Conservation (phyloP, 1,284 basidiomycete species). For the Baeospora myosura region DNA sequence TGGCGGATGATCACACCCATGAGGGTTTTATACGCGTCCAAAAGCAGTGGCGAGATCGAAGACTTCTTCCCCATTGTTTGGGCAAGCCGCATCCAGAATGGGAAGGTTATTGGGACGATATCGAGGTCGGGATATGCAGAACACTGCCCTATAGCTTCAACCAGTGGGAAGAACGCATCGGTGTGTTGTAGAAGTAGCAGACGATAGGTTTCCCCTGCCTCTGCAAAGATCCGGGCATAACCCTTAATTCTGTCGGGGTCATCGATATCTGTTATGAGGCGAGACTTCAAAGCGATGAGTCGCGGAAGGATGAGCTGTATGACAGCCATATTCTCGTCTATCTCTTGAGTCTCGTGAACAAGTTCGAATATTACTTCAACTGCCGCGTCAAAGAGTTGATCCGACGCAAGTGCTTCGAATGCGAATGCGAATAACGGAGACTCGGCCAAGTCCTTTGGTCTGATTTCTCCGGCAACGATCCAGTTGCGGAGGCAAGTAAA, state of each 20-base stretch:
- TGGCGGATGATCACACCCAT: constrained; percentile 87
- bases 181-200: constrained; percentile 85
- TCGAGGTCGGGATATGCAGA: constrained; percentile 92
- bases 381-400: constrained; percentile 86
- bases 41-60: constrained; percentile 61
- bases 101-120: constrained; percentile 96
- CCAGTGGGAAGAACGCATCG: constrained; percentile 87
- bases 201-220: constrained; percentile 95
- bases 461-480: constrained; percentile 84
- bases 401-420: constrained; percentile 80
- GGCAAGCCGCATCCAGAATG: constrained; percentile 95
- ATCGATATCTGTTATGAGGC: constrained; percentile 54
- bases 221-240: constrained; percentile 86
- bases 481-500: constrained; percentile 85
- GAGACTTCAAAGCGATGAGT: constrained; percentile 66
- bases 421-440: constrained; percentile 81
- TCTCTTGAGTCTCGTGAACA: constrained; percentile 97
- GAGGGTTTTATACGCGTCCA: constrained; percentile 78
- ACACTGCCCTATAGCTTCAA: constrained; percentile 92
- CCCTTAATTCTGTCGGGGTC: constrained; percentile 89
- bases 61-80: constrained; percentile 74
- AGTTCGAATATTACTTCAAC: constrained; percentile 91
- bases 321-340: constrained; percentile 87
- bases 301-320: constrained; percentile 85
- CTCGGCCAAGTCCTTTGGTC: constrained; percentile 56